Evolutionary conservation across 2,329 filamentous ascomycete genomes (phyloP).

Genomic region (Aspergillus sp.): DNA sequence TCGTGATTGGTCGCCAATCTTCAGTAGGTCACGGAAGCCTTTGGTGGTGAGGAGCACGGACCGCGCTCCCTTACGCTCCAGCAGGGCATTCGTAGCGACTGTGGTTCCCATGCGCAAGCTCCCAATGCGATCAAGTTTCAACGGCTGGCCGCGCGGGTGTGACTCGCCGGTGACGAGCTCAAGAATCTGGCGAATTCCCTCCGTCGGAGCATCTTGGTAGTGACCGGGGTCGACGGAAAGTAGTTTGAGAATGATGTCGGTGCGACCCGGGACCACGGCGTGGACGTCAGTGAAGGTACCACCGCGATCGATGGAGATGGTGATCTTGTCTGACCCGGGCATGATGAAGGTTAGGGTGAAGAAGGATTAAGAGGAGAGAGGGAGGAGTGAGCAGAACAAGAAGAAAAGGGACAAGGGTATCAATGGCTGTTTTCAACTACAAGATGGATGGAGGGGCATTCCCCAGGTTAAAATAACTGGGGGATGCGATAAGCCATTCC

Average conservation of each 20-base stretch:
- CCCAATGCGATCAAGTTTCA: conserved; percentile 39
- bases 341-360: not conserved
- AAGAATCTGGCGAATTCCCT: conserved; percentile 77
- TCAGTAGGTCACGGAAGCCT: conserved; percentile 82
- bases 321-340: conserved; percentile 29
- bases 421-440: not conserved
- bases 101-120: conserved; percentile 89
- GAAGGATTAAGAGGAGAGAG: not conserved
- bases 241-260: conserved; percentile 44
- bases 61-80: conserved; percentile 86
- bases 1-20: conserved; percentile 86
- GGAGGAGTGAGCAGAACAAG: not conserved
- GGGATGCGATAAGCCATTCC: not conserved
- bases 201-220: conserved; percentile 60
- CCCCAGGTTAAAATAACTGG: conserved; percentile 17
- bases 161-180: conserved; percentile 40
- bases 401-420: not conserved
- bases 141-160: conserved; percentile 37
- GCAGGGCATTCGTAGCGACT: conserved; percentile 84
- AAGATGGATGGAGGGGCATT: conserved; percentile 9
- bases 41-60: conserved; percentile 85
- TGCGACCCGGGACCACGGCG: conserved; percentile 38
- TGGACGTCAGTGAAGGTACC: conserved; percentile 45
- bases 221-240: conserved; percentile 44
- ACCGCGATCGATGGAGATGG: conserved; percentile 43